These are phyloP conservation scores for Camelina neglecta DNA, from an alignment of 345 rosid species.

Conservation along the genomic window DNA sequence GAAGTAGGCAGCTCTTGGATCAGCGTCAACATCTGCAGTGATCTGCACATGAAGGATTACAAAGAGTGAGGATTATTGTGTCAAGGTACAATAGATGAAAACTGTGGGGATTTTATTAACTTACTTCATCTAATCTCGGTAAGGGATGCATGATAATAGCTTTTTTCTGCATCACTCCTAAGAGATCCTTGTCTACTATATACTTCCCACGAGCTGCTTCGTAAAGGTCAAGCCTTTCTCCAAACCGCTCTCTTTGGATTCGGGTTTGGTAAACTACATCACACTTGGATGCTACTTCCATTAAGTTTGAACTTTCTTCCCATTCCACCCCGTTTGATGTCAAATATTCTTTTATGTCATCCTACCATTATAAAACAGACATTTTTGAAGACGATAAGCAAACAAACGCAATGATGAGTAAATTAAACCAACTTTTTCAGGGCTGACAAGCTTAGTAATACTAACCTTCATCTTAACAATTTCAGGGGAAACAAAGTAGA, in stretches of 20 bases:
- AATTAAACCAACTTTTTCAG: slow-evolving; percentile 1
- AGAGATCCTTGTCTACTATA: slow-evolving; percentile 64
- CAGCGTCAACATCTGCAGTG: slow-evolving; percentile 75
- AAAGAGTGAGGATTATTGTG: slow-evolving; percentile 8
- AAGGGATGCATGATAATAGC: slow-evolving; percentile 97
- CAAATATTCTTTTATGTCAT: slow-evolving; percentile 89
- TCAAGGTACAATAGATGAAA: background rate
- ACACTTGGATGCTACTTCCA: slow-evolving; percentile 86
- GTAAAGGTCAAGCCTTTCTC: slow-evolving; percentile 82
- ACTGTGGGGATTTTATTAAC: background rate
- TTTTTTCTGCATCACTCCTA: slow-evolving; percentile 77
- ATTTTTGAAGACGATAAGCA: background rate
- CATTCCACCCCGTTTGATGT: slow-evolving; percentile 72
- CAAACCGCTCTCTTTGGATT: slow-evolving; percentile 89
- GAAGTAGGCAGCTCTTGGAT: slow-evolving; percentile 95
- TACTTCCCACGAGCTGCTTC: slow-evolving; percentile 95
- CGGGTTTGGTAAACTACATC: slow-evolving; percentile 93
- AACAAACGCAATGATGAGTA: background rate
- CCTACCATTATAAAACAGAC: slow-evolving; percentile 48
- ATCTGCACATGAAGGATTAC: slow-evolving; percentile 49
- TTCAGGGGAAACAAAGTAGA: slow-evolving; percentile 86
- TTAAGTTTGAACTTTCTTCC: slow-evolving; percentile 85
- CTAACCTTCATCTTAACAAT: slow-evolving; percentile 97
- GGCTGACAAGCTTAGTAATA: background rate
- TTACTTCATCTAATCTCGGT: slow-evolving; percentile 94